These are phyloP conservation scores for Paramyrothecium sp. DNA, from an alignment of 2,329 filamentous ascomycete species.

Conservation along the genomic window DNA sequence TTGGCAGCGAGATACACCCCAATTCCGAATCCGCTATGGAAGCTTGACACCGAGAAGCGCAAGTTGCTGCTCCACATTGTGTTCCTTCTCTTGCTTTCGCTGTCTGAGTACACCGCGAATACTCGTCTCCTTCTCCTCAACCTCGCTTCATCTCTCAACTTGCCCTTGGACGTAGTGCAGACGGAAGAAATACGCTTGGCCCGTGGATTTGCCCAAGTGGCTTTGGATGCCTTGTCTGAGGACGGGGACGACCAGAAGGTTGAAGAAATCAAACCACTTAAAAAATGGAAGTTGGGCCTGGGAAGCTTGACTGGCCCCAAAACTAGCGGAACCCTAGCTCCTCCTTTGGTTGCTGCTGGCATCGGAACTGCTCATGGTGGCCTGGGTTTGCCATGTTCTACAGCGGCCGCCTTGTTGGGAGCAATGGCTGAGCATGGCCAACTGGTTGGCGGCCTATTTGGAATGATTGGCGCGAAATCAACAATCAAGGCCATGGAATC, in stretches of 20 bases:
- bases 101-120: slow-evolving; percentile 75
- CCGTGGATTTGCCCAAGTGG: slow-evolving; percentile 69
- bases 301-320: slow-evolving; percentile 44
- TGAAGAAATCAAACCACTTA: slow-evolving; percentile 62
- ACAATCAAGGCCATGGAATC: slow-evolving; percentile 83
- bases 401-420: slow-evolving; percentile 77
- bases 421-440: slow-evolving; percentile 76
- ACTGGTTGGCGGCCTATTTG: slow-evolving; percentile 81
- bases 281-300: slow-evolving; percentile 70
- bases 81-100: slow-evolving; percentile 69
- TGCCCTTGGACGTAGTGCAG: slow-evolving; percentile 63
- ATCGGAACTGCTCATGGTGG: slow-evolving; percentile 79
- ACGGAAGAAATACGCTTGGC: slow-evolving; percentile 76
- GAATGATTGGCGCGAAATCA: slow-evolving; percentile 84
- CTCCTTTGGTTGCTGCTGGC: slow-evolving; percentile 73
- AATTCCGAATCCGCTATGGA: slow-evolving; percentile 58
- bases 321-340: slow-evolving; percentile 72
- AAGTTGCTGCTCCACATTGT: slow-evolving; percentile 70
- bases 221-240: slow-evolving; percentile 44
- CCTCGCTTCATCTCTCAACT: slow-evolving; percentile 67
- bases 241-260: slow-evolving; percentile 29
- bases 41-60: slow-evolving; percentile 59
- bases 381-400: slow-evolving; percentile 69
- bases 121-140: slow-evolving; percentile 71
- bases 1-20: slow-evolving; percentile 55